Evolutionary conservation across 768 basidiomycete species (phyloP).

Genomic region (Kwoniella dejecticola): DNA sequence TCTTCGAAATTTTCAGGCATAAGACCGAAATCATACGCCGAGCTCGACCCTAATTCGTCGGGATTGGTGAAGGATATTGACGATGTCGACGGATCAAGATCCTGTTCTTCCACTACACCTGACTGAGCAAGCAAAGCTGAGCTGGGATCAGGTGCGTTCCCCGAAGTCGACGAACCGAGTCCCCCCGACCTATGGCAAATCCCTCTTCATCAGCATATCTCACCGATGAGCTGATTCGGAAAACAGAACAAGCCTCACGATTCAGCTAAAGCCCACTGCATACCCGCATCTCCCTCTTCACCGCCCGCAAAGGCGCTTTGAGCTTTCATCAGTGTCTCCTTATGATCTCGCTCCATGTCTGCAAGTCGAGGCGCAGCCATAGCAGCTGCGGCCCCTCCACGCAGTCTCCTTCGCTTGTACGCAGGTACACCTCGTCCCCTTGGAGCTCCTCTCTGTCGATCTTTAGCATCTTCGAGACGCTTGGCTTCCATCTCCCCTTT

Average conservation of each 20-base stretch:
- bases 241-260: constrained; percentile 20
- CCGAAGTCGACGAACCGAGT: constrained; percentile 6
- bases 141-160: constrained; percentile 14
- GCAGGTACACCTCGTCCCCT: constrained; percentile 33
- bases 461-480: constrained; percentile 18
- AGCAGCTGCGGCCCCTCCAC: constrained; percentile 36
- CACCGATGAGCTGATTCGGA: too few species aligned
- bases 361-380: constrained; percentile 22
- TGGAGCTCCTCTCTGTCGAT: neutral
- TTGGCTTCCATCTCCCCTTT: constrained; percentile 41
- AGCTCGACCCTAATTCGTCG: constrained; percentile 3
- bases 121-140: constrained; percentile 29
- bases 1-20: constrained; percentile 66
- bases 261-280: constrained; percentile 39
- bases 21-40: constrained; percentile 19
- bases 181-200: constrained; percentile 7
- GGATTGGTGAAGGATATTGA: constrained; percentile 7
- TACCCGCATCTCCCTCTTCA: constrained; percentile 25
- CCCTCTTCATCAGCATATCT: neutral
- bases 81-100: constrained; percentile 30
- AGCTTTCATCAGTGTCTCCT: constrained; percentile 37
- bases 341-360: constrained; percentile 33
- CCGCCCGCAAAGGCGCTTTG: constrained; percentile 42
- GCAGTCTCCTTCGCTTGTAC: constrained; percentile 42
- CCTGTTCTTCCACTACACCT: constrained; percentile 47